Percentiles rank a stretch among this genome's conserved stretches.
These are phyloP conservation scores for Ustulina deusta DNA, from an alignment of 2,329 filamentous ascomycete species.

Conservation along the genomic window DNA sequence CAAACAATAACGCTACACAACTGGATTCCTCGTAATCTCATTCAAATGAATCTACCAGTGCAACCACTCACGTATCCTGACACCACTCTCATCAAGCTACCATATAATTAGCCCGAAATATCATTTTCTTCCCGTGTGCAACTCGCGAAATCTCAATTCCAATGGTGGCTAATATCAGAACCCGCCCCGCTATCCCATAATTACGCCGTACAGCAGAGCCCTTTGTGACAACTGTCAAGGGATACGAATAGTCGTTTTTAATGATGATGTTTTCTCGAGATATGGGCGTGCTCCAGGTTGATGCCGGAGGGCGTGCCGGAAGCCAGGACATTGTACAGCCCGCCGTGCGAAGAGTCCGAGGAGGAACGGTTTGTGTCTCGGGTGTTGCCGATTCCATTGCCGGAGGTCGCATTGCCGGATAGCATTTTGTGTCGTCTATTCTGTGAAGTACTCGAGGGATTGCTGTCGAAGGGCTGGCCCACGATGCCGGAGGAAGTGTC, in stretches of 20 bases:
- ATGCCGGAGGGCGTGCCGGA: slow-evolving; percentile 47
- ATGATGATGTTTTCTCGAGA: background rate
- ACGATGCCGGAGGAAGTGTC: slow-evolving; percentile 6
- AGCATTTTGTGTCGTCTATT: background rate
- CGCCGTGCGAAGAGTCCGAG: slow-evolving; percentile 29
- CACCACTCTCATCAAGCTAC: no score
- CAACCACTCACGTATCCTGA: no score
- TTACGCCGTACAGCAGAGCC: no score
- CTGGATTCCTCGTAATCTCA: no score
- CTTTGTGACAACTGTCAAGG: no score
- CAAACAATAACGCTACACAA: no score
- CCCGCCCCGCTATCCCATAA: no score
- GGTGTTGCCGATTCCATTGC: background rate
- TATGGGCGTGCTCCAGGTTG: slow-evolving; percentile 30
- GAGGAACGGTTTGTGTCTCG: slow-evolving; percentile 4
- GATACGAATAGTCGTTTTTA: background rate
- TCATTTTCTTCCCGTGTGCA: no score
- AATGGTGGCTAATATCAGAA: no score
- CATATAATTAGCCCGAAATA: no score
- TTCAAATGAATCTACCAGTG: no score
- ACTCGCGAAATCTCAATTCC: no score
- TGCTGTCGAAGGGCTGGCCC: background rate
- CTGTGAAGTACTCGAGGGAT: background rate
- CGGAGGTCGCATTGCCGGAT: background rate
- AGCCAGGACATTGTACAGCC: slow-evolving; percentile 41